Evolutionary conservation across 352 stramenopile species (phyloP).

Genomic region (Phytopythium cucurbitacearum): DNA sequence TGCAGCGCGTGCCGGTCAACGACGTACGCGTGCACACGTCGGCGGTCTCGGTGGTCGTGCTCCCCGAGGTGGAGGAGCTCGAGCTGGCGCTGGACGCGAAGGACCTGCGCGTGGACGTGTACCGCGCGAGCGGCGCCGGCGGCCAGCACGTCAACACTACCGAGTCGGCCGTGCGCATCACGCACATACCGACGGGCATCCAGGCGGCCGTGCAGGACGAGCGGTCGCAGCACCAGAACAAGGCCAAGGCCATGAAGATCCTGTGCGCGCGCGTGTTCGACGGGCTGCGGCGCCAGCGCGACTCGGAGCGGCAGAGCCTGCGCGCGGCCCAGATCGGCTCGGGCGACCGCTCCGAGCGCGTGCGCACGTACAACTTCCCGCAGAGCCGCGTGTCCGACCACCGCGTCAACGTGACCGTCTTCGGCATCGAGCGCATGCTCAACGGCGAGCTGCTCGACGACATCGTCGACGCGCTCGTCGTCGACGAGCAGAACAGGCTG

Average conservation of each 20-base stretch:
- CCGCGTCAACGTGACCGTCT: conserved; percentile 87
- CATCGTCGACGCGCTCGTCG: conserved; percentile 80
- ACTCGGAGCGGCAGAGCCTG: conserved; percentile 55
- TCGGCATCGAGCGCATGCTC: conserved; percentile 89
- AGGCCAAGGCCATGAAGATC: conserved; percentile 97
- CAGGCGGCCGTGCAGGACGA: conserved; percentile 91
- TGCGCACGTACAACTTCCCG: conserved; percentile 98
- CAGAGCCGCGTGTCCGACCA: conserved; percentile 96
- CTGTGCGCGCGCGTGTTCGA: conserved; percentile 95
- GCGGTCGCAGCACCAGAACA: conserved; percentile 97
- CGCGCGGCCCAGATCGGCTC: conserved; percentile 91
- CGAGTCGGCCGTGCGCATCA: conserved; percentile 95
- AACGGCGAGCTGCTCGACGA: conserved; percentile 87
- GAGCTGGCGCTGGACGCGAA: conserved; percentile 90
- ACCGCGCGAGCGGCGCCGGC: conserved; percentile 93
- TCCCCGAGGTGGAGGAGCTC: conserved; percentile 88
- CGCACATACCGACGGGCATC: conserved; percentile 96
- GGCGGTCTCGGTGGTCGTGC: conserved; percentile 96
- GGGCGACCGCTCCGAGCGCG: conserved; percentile 94
- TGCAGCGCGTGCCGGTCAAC: conserved; percentile 97
- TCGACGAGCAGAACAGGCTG: conserved; percentile 76
- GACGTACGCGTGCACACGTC: conserved; percentile 97
- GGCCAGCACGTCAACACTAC: conserved; percentile 99
- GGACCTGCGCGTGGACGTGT: conserved; percentile 98
- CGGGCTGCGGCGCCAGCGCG: conserved; percentile 75